A percentile compares a stretch with the other conserved stretches of the same genome.
Evolutionary conservation across 345 rosid genomes (phyloP).

Genomic region (Eucalyptus grandis): DNA sequence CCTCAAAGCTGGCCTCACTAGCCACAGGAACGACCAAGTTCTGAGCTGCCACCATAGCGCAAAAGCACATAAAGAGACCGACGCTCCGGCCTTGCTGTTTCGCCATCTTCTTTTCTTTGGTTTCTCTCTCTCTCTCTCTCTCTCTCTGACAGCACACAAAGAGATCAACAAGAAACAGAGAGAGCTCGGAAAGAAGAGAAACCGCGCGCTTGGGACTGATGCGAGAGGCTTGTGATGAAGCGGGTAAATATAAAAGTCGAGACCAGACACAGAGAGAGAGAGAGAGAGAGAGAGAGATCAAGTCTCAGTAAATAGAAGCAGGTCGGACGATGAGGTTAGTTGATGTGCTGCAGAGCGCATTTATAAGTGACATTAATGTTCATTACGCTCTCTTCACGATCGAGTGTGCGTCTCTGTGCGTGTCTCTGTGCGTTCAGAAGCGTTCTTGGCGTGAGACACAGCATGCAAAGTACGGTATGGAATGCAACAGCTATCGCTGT

Average conservation of each 20-base stretch:
- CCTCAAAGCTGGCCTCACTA: conserved; percentile 24
- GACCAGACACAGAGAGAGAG: background rate
- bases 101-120: conserved; percentile 14
- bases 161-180: background rate
- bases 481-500: background rate
- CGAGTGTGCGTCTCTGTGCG: background rate
- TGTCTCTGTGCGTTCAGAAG: background rate
- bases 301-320: conserved; percentile 55
- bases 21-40: conserved; percentile 25
- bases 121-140: background rate
- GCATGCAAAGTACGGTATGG: background rate
- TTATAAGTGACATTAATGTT: conserved; percentile 23
- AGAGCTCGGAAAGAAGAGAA: background rate
- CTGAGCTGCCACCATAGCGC: conserved; percentile 31
- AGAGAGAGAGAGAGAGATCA: background rate
- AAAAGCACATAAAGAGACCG: conserved; percentile 16
- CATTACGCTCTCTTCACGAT: background rate
- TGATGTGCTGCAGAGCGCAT: conserved; percentile 62
- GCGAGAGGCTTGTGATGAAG: background rate
- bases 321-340: conserved; percentile 56
- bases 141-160: background rate
- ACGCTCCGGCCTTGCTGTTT: conserved; percentile 1
- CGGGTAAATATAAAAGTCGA: conserved; percentile 3
- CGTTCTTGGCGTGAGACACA: background rate
- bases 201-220: background rate